Percentiles rank a stretch among this genome's conserved stretches.
Evolutionary conservation across 208 protist species (phyloP).

Genomic region (Acanthamoeba healyi): DNA sequence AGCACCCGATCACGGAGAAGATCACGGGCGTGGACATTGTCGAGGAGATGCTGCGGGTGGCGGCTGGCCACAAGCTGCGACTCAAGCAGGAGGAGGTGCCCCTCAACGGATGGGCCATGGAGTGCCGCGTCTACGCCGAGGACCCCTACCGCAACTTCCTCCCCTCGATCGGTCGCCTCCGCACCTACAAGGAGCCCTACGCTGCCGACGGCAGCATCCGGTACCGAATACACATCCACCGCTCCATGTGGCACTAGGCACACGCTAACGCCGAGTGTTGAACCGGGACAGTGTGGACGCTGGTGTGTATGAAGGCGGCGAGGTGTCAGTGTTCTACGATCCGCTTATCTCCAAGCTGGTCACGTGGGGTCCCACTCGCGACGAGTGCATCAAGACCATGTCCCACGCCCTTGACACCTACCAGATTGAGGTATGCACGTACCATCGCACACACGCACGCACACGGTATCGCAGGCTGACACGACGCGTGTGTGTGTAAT

Average conservation of each 20-base stretch:
- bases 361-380: constrained; percentile 74
- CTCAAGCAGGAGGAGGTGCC: constrained; percentile 81
- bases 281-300: constrained; percentile 86
- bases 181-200: constrained; percentile 86
- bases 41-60: constrained; percentile 90
- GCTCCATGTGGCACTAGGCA: neutral
- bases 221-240: neutral
- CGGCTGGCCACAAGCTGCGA: constrained; percentile 85
- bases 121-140: constrained; percentile 90
- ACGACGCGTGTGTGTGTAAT: too few species aligned
- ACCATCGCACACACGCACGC: neutral
- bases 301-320: constrained; percentile 90
- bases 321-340: constrained; percentile 94
- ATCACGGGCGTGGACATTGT: constrained; percentile 91
- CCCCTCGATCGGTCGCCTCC: constrained; percentile 89
- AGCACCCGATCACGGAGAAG: constrained; percentile 92
- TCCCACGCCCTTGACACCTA: constrained; percentile 90
- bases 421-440: constrained; percentile 84
- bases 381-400: constrained; percentile 84
- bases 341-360: constrained; percentile 94
- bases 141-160: constrained; percentile 89
- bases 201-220: neutral
- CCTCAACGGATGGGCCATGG: constrained; percentile 90
- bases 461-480: too few species aligned
- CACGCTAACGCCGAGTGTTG: neutral